phyloP scores from a whole-genome alignment of 441 rosid genomes.

The Brassica hybrid region DNA sequence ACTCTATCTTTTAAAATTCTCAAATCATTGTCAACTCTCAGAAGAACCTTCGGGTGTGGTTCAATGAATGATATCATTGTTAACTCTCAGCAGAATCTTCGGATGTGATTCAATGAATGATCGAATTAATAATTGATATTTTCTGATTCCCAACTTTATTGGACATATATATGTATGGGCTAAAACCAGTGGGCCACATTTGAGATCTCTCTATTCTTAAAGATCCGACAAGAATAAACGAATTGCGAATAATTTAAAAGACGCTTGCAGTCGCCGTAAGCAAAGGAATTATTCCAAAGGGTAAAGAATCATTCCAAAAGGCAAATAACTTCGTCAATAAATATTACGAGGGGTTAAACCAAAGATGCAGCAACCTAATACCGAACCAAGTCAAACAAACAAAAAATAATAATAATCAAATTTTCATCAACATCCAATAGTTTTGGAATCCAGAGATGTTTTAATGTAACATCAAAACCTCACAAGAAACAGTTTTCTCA shows the following conservation, averaged over 20 bases:
- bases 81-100: neutral
- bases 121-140: neutral
- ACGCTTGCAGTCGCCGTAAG: slow-evolving; percentile 9
- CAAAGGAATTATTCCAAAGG: slow-evolving; percentile 29
- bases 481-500: slow-evolving; percentile 35
- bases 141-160: neutral
- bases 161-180: slow-evolving; percentile 1
- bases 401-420: neutral
- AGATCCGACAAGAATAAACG: neutral
- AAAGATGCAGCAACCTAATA: slow-evolving; percentile 32
- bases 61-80: slow-evolving; percentile 11
- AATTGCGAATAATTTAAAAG: neutral
- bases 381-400: neutral
- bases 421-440: slow-evolving; percentile 18
- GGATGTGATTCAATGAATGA: neutral
- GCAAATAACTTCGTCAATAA: slow-evolving; percentile 4
- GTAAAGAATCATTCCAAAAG: slow-evolving; percentile 20
- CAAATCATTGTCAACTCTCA: slow-evolving; percentile 8
- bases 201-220: neutral
- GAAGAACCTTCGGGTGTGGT: slow-evolving; percentile 6
- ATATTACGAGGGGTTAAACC: slow-evolving; percentile 15
- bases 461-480: slow-evolving; percentile 15
- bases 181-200: neutral
- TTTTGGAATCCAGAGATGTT: slow-evolving; percentile 7
- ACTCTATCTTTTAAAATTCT: neutral